Percentiles rank a stretch among this genome's conserved stretches.
Evolutionary conservation across 208 protist species (phyloP).

Genomic region (Borovskyia barvae): DNA sequence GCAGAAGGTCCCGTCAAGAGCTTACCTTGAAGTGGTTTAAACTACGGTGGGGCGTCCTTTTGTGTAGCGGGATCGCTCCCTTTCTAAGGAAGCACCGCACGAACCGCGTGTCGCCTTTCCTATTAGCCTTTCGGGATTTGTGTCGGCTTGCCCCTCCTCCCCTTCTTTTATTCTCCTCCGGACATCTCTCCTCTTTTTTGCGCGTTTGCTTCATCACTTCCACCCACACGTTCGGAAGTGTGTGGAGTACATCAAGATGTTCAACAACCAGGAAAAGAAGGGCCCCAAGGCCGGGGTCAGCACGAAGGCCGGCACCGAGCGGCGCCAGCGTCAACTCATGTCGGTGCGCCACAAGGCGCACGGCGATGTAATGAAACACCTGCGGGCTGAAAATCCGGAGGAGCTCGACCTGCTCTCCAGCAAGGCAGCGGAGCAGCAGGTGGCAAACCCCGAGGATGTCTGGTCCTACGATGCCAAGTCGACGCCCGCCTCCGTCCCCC

Average conservation of each 20-base stretch:
- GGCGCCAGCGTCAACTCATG: conserved; percentile 67
- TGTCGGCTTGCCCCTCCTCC: too few species aligned
- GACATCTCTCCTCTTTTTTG: too few species aligned
- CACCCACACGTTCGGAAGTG: too few species aligned
- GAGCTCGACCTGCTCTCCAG: neutral
- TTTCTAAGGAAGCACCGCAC: too few species aligned
- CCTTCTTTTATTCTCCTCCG: too few species aligned
- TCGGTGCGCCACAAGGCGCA: conserved; percentile 59
- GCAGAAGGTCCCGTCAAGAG: too few species aligned
- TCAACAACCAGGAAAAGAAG: conserved; percentile 34
- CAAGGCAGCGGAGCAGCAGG: neutral
- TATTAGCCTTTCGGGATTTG: too few species aligned
- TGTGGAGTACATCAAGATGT: conserved; percentile 10
- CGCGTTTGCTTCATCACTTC: too few species aligned
- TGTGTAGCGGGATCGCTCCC: too few species aligned
- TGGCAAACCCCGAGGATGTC: conserved; percentile 29
- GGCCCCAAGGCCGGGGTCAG: conserved; percentile 62
- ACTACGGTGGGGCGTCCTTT: too few species aligned
- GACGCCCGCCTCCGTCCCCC: conserved; percentile 55
- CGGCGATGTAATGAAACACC: conserved; percentile 66
- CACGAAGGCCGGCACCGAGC: conserved; percentile 59
- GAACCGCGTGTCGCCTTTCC: too few species aligned
- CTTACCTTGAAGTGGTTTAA: too few species aligned
- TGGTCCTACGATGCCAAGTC: conserved; percentile 53
- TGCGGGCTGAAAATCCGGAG: conserved; percentile 36